phyloP scores from a whole-genome alignment of 805 yeast genomes.

The Candida glaebosa region DNA sequence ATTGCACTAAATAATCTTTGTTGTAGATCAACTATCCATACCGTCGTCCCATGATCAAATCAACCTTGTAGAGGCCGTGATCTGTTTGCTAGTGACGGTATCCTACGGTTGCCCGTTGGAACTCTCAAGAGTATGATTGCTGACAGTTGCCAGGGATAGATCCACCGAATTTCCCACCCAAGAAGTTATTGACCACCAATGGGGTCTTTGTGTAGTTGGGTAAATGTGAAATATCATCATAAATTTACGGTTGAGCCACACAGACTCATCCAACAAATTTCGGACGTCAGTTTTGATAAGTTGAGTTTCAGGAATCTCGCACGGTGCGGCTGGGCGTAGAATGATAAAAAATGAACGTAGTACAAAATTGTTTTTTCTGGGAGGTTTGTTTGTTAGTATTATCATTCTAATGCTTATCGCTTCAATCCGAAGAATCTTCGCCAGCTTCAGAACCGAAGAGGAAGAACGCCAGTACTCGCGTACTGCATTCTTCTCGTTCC shows the following conservation, averaged over 20 bases:
- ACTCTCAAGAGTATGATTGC: slow-evolving; percentile 48
- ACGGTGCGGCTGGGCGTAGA: neutral
- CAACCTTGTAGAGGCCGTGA: slow-evolving; percentile 13
- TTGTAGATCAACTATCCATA: slow-evolving; percentile 52
- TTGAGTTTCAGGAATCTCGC: neutral
- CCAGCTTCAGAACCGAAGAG: slow-evolving; percentile 81
- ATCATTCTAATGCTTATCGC: slow-evolving; percentile 70
- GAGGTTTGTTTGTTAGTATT: too few relatives aligned
- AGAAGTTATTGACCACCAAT: slow-evolving; percentile 7
- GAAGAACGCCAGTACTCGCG: slow-evolving; percentile 78
- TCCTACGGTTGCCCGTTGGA: slow-evolving; percentile 48
- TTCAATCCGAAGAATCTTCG: slow-evolving; percentile 72
- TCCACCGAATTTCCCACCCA: slow-evolving; percentile 61
- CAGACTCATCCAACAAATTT: neutral
- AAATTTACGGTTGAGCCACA: slow-evolving; percentile 14
- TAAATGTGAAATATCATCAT: slow-evolving; percentile 39
- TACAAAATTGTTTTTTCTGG: too few relatives aligned
- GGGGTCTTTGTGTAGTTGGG: slow-evolving; percentile 27
- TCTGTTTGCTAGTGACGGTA: slow-evolving; percentile 48
- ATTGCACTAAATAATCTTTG: slow-evolving; percentile 53
- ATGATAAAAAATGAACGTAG: too few relatives aligned
- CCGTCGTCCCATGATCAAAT: slow-evolving; percentile 42
- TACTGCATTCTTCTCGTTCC: slow-evolving; percentile 69
- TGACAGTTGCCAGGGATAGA: slow-evolving; percentile 35
- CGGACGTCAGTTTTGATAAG: neutral